Evolutionary conservation across 2,329 filamentous ascomycete genomes (phyloP).

Genomic region (Aspergillus intermedius): DNA sequence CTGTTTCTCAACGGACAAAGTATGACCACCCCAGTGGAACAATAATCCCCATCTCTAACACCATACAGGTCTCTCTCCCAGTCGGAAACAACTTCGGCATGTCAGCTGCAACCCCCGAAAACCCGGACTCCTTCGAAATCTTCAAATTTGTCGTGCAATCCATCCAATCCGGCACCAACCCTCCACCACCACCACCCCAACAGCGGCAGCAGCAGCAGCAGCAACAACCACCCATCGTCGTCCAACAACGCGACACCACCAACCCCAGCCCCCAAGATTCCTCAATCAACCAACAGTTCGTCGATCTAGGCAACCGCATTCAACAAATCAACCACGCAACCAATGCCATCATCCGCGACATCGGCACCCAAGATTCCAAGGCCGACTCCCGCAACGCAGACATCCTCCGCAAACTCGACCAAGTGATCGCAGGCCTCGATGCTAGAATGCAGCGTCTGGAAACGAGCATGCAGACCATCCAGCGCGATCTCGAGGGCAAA

Average conservation of each 20-base stretch:
- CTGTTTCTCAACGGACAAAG: conserved; percentile 76
- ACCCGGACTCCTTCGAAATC: conserved; percentile 88
- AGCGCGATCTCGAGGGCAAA: conserved; percentile 50
- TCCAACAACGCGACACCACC: conserved; percentile 15
- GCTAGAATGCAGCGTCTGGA: conserved; percentile 50
- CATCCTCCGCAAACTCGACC: conserved; percentile 36
- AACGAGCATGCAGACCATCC: conserved; percentile 43
- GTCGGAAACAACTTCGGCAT: conserved; percentile 78
- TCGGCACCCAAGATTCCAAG: conserved; percentile 48
- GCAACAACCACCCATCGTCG: conserved; percentile 17
- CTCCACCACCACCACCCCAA: neutral
- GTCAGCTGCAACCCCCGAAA: conserved; percentile 81
- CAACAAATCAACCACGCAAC: conserved; percentile 57
- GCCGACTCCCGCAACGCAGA: conserved; percentile 50
- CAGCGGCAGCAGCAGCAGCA: conserved; percentile 7
- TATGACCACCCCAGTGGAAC: conserved; percentile 15
- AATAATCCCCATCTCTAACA: conserved; percentile 1
- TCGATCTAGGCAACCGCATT: conserved; percentile 77
- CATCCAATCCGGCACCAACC: conserved; percentile 12
- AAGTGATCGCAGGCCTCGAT: conserved; percentile 34
- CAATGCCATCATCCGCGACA: conserved; percentile 47
- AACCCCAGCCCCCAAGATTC: conserved; percentile 39
- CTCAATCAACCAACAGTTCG: conserved; percentile 57
- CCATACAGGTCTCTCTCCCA: conserved; percentile 62
- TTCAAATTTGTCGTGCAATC: conserved; percentile 76